Evolutionary conservation across 78 protist species (phyloP), one percentile per base, ranked within the genome.

Genomic region (Dictyostelium capitatum): DNA sequence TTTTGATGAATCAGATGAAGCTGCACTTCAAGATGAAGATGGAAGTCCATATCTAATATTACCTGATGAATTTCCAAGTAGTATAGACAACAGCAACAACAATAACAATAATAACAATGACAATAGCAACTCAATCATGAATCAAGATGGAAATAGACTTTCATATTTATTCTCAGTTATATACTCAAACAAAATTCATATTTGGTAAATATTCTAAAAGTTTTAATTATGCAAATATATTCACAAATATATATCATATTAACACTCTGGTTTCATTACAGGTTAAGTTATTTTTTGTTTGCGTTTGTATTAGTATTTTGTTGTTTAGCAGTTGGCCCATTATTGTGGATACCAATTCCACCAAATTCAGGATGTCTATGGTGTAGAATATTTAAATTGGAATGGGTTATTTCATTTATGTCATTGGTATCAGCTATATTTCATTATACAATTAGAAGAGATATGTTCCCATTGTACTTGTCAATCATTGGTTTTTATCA

Each of bases 321-420:
- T 75, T 74, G 92, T 74, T 74, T 85, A 17, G 47, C 83, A 3
- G 92, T 85, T 85, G 92, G 92, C 46, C 92, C 92, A 46, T 53
- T 85, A 19, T 20, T 85, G 3, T 85, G 82, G 82, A 30, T 75
- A 32, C 79, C 72, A 20, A 20, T 83, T 43, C 41, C 91, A 19
- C 56, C 51, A 28, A 20, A 51, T 25, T 17, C 82, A 1, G 92
- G 92, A 6, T 85, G 92, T 30, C 70, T 70, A 9, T 85, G 92
- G 92, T 85, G 92, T 50, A 75, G 56, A 56, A 51, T 85, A 28
- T 50, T 85, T 46, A 46, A 64, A 57, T 59, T 85, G 59, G 92
- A 85, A 37, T 74, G 82, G 82, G 59, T 85, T 7, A 85, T 85
- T 6, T 46, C 79, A 23, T 75, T 85, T 59, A 51, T 75, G 79